phyloP scores from a whole-genome alignment of 176 grass and related monocot species.

The Zoysia japonica region DNA sequence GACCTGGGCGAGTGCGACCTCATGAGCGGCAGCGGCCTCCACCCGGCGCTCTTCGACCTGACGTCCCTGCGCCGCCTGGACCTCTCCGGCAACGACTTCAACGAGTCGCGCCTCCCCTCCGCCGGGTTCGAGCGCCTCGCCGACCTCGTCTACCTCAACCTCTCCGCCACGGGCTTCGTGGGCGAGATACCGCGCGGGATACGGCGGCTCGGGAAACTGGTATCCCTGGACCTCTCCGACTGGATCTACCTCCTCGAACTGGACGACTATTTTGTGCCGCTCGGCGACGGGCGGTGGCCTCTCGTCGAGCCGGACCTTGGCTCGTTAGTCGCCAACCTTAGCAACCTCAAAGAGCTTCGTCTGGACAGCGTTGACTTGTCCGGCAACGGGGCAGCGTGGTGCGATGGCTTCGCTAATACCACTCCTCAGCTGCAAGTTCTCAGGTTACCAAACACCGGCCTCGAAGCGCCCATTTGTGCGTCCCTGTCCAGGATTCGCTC shows the following conservation, averaged over 20 bases:
- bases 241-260: too few species aligned
- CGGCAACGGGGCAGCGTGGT: conserved; percentile 32
- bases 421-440: conserved; percentile 40
- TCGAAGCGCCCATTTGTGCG: conserved; percentile 35
- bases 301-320: conserved; percentile 28
- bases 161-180: conserved; percentile 44
- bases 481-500: neutral
- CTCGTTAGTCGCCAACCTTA: conserved; percentile 45
- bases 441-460: neutral
- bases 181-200: conserved; percentile 43
- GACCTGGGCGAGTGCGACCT: conserved; percentile 30
- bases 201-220: conserved; percentile 31
- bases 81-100: conserved; percentile 40
- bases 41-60: conserved; percentile 40
- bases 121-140: conserved; percentile 42
- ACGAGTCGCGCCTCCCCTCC: conserved; percentile 7
- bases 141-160: conserved; percentile 55
- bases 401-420: conserved; percentile 30
- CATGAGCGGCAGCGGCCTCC: neutral
- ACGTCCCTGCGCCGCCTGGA: conserved; percentile 41
- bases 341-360: conserved; percentile 42
- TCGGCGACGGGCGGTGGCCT: neutral
- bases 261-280: neutral
- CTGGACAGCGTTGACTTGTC: conserved; percentile 50
- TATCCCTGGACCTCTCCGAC: conserved; percentile 43